Evolutionary conservation across 1,284 basidiomycete genomes (phyloP).

Genomic region (Ustilago bromivora): DNA sequence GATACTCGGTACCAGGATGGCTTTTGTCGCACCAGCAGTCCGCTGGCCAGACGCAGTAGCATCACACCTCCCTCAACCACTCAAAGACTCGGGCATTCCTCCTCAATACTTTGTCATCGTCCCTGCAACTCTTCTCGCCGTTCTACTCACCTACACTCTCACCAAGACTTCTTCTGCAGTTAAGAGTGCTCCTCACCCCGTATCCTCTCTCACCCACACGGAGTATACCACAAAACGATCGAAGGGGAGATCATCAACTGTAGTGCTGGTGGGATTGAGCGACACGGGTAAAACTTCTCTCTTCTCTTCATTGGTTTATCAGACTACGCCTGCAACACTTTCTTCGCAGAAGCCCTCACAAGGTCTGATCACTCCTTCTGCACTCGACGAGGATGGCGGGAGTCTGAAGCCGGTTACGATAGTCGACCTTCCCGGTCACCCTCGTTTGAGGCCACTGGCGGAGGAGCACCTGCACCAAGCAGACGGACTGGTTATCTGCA

Average conservation of each 20-base stretch:
- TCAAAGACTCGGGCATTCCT: constrained; percentile 39
- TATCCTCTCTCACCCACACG: background rate
- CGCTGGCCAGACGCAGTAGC: constrained; percentile 55
- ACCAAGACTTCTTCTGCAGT: constrained; percentile 29
- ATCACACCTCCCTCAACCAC: constrained; percentile 36
- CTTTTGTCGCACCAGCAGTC: constrained; percentile 42
- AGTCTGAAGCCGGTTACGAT: constrained; percentile 40
- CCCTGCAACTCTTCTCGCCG: constrained; percentile 47
- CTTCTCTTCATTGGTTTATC: constrained; percentile 60
- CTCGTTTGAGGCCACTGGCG: constrained; percentile 54
- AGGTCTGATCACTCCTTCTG: constrained; percentile 18
- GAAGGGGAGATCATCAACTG: constrained; percentile 36
- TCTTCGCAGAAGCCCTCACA: constrained; percentile 55
- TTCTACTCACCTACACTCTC: constrained; percentile 50
- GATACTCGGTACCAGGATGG: constrained; percentile 14
- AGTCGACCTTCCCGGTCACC: constrained; percentile 64
- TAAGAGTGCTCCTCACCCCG: constrained; percentile 16
- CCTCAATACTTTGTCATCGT: constrained; percentile 50
- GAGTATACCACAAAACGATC: constrained; percentile 28
- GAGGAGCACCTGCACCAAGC: constrained; percentile 51
- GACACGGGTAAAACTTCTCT: constrained; percentile 64
- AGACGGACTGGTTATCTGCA: constrained; percentile 64
- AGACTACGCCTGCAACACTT: constrained; percentile 52
- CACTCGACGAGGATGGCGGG: background rate
- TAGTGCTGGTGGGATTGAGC: constrained; percentile 58